Percentiles rank a stretch among this genome's conserved stretches.
Evolutionary conservation across 2,329 filamentous ascomycete genomes (phyloP).

Genomic region (Pseudogymnoascus sp.): DNA sequence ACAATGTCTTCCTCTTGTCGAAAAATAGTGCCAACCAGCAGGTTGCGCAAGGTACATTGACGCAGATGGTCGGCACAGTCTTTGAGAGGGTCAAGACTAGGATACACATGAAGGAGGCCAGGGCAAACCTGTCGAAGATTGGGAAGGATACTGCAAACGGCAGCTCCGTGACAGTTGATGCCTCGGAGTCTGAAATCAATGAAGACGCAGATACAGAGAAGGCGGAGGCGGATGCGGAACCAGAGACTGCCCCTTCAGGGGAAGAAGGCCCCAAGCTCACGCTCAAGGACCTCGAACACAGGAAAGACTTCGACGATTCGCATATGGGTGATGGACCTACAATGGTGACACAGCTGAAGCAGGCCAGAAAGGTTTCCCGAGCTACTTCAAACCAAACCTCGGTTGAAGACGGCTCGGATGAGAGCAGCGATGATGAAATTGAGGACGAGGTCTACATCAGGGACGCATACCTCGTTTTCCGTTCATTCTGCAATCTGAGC

Average conservation of each 20-base stretch:
- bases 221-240: constrained; percentile 17
- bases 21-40: constrained; percentile 93
- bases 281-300: constrained; percentile 58
- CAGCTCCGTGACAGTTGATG: constrained; percentile 28
- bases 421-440: constrained; percentile 54
- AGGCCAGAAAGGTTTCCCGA: constrained; percentile 33
- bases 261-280: constrained; percentile 50
- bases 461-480: constrained; percentile 93
- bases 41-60: constrained; percentile 91
- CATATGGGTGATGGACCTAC: constrained; percentile 60
- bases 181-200: constrained; percentile 21
- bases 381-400: constrained; percentile 49
- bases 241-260: constrained; percentile 20
- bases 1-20: constrained; percentile 96
- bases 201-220: constrained; percentile 19
- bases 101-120: constrained; percentile 78
- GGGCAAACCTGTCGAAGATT: constrained; percentile 43
- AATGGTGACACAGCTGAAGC: constrained; percentile 57
- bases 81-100: constrained; percentile 89
- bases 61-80: constrained; percentile 97
- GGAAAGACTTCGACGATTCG: constrained; percentile 60
- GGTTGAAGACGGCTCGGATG: constrained; percentile 47
- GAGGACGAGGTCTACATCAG: constrained; percentile 97
- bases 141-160: constrained; percentile 24
- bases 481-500: constrained; percentile 94